Base-by-base conservation (phyloP, 352 stramenopile species). In the Pelagophyceae sp. region DNA sequence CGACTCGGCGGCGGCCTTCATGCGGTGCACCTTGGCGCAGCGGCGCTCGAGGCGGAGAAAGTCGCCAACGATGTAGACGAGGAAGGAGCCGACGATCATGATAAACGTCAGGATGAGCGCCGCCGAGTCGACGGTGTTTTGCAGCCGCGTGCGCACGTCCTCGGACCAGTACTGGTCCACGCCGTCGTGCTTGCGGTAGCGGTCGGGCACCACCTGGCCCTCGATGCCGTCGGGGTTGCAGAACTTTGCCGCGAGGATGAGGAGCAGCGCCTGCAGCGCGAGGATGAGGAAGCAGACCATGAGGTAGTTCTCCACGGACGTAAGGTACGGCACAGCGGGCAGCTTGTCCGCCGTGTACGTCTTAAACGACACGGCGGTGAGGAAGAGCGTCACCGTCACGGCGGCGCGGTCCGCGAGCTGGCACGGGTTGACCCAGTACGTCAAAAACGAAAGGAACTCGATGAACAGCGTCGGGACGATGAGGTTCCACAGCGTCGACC, bases 351-450 rank as follows among this genome's bases (percentile, higher is more conserved):
- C 80, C 27, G 78, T 84, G n/a, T 87, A 78, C 76, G 82, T 86
- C 76, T 90, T 90, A 80, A 90, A 90, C 35, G 83, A 88, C 72
- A 90, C 83, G 27, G 83, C 84, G 50, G 87, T 90, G 65, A 91
- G 77, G 61, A 91, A 65, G 78, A 91, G 67, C 25, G 87, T 87
- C 38, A 87, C 63, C 27, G 89, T 85, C 70, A 90, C 85, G 70
- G 89, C 82, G 29, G 89, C 77, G 5, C 87, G 87, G 1, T 85
- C 83, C 29, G 84, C 80, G 67, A 82, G 86, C 58, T 89, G 82
- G 80, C 88, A 87, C 2, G 80, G 80, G 6, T 85, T n/a, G 0
- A 85, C 80, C 0, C 82, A 83, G 33, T 83, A 90, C 78, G 82
- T 85, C 32, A 87, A 81, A 54, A 90, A 88, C 20, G 84, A 85